Base-by-base conservation (phyloP, 1,284 basidiomycete species). In the Heterobasidion occidentale region DNA sequence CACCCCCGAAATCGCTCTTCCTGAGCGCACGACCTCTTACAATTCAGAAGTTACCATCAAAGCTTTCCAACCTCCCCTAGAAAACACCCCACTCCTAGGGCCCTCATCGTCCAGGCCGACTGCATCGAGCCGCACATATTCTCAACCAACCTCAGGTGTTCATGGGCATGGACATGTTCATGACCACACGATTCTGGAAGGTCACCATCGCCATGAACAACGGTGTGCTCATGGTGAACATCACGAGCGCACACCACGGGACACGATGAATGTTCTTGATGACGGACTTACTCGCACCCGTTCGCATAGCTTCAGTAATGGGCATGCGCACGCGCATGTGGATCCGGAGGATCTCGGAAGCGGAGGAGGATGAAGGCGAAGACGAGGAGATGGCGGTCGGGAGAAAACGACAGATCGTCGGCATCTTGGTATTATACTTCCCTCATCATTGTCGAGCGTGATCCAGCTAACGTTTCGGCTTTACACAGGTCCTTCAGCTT, bases 401-500 rank as follows among this genome's bases (percentile, higher is more conserved):
- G 9, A 74, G 79, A 57, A 71, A 74, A 61, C 70, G 83, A 57
- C 84, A 86, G 64, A 70, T 87, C 38, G 75, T 88, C 53, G 81
- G 84, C 3, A 83, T 87, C 54, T 68, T 88, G 46, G 85, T 86
- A 58, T 61, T 78, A 63, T 7, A 46, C 52, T 9, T 20, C 48
- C 6, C 9, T 2, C 15, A 27, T 50, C 19, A 20, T 11, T 54
- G 46, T 9, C 2, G 52, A 9, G 3, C 33, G 44, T 58, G 8
- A 15, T 17, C 17, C 38, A 50, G 45, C 17, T 42, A 12, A 27
- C 20, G 19, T 33, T 9, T 52, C 50, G 49, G 36, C 33, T 33
- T 47, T 59, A 38, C 17, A 15, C 36, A 88, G 86, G 81, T 90
- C 35, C 71, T 90, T 9, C 86, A 90, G 79, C 64, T 87, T 1